Percentiles rank a stretch among this genome's conserved stretches.
Evolutionary conservation across 148 eudicot genomes (phyloP).

Genomic region (Agrostemma githago): DNA sequence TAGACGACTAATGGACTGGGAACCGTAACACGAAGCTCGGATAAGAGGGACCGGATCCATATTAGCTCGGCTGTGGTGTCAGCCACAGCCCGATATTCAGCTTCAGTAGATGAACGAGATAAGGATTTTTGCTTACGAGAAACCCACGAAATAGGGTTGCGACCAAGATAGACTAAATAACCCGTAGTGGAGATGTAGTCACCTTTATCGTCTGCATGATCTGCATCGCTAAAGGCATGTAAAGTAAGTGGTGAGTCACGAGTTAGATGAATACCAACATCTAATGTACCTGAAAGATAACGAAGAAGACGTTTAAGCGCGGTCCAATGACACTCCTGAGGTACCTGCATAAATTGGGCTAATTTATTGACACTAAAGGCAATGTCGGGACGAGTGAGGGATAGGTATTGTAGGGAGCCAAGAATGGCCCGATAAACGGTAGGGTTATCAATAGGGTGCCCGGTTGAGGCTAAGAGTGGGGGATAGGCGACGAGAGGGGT

Average conservation of each 20-base stretch:
- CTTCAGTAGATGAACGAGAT: constrained; percentile 10
- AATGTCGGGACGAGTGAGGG: constrained; percentile 18
- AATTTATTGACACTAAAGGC: constrained; percentile 10
- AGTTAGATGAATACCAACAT: neutral
- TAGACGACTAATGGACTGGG: too few species aligned
- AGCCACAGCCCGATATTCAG: constrained; percentile 3
- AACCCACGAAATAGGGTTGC: constrained; percentile 11
- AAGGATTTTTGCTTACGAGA: neutral
- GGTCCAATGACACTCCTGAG: constrained; percentile 10
- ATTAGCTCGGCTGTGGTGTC: neutral
- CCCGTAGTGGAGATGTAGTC: constrained; percentile 15
- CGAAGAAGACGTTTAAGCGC: constrained; percentile 17
- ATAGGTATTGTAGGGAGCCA: neutral
- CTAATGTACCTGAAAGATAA: neutral
- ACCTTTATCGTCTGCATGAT: constrained; percentile 9
- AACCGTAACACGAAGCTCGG: neutral
- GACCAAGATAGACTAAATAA: constrained; percentile 14
- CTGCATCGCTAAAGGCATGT: neutral
- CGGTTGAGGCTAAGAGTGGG: neutral
- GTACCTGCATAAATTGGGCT: constrained; percentile 20
- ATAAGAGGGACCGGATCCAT: neutral
- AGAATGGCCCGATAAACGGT: neutral
- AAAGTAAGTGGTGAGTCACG: neutral
- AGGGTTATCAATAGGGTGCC: too few species aligned
- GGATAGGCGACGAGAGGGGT: neutral